Percentiles rank a stretch among this genome's conserved stretches.
These are phyloP conservation scores for Pichia deserticola DNA, from an alignment of 805 yeast species.

Conservation along the genomic window DNA sequence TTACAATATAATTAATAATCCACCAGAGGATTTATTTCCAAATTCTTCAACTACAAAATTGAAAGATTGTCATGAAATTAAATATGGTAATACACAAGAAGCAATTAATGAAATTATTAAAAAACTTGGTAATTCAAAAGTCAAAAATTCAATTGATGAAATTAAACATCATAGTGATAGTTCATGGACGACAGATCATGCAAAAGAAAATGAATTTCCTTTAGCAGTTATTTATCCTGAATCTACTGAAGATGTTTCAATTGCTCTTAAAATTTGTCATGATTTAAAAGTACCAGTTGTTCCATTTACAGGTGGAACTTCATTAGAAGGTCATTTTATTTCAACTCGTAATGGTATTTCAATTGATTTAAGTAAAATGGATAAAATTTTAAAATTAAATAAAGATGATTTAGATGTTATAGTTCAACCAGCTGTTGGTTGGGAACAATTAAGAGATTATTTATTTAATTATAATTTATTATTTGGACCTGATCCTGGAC, in stretches of 20 bases:
- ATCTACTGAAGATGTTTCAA: conserved; percentile 59
- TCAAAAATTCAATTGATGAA: conserved; percentile 31
- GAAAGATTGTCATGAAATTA: conserved; percentile 36
- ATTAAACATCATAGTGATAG: conserved; percentile 27
- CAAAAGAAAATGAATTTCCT: conserved; percentile 27
- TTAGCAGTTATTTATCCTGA: conserved; percentile 53
- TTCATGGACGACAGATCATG: conserved; percentile 30
- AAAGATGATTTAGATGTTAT: conserved; percentile 60
- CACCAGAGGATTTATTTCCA: conserved; percentile 24
- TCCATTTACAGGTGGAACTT: conserved; percentile 72
- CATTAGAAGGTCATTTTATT: conserved; percentile 75
- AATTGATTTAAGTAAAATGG: conserved; percentile 55
- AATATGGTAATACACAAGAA: conserved; percentile 45
- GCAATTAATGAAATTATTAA: conserved; percentile 40
- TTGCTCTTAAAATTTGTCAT: conserved; percentile 54
- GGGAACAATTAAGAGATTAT: conserved; percentile 61
- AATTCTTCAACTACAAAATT: conserved; percentile 43
- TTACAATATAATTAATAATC: conserved; percentile 12
- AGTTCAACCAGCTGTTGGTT: conserved; percentile 74
- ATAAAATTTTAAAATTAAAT: conserved; percentile 48
- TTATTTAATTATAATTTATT: conserved; percentile 42
- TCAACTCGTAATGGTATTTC: conserved; percentile 60
- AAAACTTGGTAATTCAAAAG: conserved; percentile 47
- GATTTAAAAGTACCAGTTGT: conserved; percentile 58
- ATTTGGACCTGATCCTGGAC: conserved; percentile 76